Evolutionary conservation across 176 grass and related monocot genomes (phyloP), one percentile per base, ranked within the genome.

Genomic region (Hyparrhenia diplandra): DNA sequence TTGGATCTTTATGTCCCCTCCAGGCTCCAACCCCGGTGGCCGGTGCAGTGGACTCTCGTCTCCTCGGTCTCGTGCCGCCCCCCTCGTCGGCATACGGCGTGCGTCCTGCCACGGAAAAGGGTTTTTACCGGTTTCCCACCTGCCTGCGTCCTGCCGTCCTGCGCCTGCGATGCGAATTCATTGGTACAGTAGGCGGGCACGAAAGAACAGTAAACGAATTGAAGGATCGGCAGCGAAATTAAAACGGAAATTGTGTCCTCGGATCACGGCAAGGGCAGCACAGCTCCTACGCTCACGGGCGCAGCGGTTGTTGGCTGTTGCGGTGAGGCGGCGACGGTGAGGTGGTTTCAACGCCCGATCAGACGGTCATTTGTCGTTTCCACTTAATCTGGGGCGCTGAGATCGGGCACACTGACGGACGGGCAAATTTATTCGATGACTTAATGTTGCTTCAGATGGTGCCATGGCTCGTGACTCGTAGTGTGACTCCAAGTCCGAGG

Each of bases 1-100:
- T 83, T 78, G 80, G 58, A 78, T 72, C 46, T 87, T 55, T 4
- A 73, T 55, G 74, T 79, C 59, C 67, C 7, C 29, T 11, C 36
- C 75, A 74, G 36, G 21, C 49, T 80, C 54, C 45, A 41, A 11
- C 2, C 52, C 39, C n/a, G 1, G 39, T 40, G 21, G 2, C 63
- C 27, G 76, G 18, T 57, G 3, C 71, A 43, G 51, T 25, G 61
- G 39, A 13, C 64, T 43, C 39, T 20, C 16, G 23, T 6, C 58
- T 47, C 42, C 5, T 37, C 0, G 36, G 36, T 7, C 36, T 32
- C 36, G 67, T 45, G 23, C 10, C 10, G 16, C 37, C 31, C 31
- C 4, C 13, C 21, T 9, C 74, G 7, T 46, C 64, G 32, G 36
- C 35, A 69, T 69, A 39, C 36, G 36, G 36, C 36, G 31, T 32